Conservation (phyloP, 192 early-diverging fungal species). For the Coemansia sp. region DNA sequence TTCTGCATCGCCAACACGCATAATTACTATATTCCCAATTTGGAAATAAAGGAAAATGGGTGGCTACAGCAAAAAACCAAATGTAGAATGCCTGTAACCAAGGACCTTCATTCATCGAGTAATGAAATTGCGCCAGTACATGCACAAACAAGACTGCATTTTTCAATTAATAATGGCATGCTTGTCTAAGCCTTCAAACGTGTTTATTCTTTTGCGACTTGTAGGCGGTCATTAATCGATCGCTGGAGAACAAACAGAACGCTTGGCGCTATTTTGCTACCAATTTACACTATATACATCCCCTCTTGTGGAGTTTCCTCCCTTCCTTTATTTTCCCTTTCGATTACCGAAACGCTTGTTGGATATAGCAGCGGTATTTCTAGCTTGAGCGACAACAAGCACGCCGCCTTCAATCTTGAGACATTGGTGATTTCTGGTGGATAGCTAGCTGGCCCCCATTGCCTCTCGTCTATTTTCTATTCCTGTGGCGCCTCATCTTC, state of each 20-base stretch:
- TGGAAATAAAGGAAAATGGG: slow-evolving; percentile 12
- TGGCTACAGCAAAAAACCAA: slow-evolving; percentile 6
- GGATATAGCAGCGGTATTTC: not conserved
- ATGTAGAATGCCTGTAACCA: slow-evolving; percentile 34
- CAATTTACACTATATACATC: slow-evolving; percentile 7
- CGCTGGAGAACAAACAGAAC: slow-evolving; percentile 5
- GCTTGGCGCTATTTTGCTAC: slow-evolving; percentile 7
- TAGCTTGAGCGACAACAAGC: not conserved
- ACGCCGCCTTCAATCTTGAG: not conserved
- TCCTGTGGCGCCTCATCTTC: slow-evolving; percentile 11
- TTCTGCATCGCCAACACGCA: not conserved
- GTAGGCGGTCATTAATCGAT: slow-evolving; percentile 45
- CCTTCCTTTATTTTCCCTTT: not conserved
- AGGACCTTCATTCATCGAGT: slow-evolving; percentile 46
- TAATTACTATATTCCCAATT: slow-evolving; percentile 7
- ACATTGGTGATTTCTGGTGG: not conserved
- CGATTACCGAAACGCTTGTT: not conserved
- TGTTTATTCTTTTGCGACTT: slow-evolving; percentile 13
- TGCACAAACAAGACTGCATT: slow-evolving; percentile 15
- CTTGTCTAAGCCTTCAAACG: slow-evolving; percentile 39
- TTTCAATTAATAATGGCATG: slow-evolving; percentile 26
- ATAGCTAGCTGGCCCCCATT: not conserved
- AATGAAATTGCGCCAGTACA: slow-evolving; percentile 42
- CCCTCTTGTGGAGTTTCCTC: not conserved
- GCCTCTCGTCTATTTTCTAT: slow-evolving; percentile 1